Conservation (phyloP, 129 eudicot genomes). For the Rutidosis leptorrhynchoides region DNA sequence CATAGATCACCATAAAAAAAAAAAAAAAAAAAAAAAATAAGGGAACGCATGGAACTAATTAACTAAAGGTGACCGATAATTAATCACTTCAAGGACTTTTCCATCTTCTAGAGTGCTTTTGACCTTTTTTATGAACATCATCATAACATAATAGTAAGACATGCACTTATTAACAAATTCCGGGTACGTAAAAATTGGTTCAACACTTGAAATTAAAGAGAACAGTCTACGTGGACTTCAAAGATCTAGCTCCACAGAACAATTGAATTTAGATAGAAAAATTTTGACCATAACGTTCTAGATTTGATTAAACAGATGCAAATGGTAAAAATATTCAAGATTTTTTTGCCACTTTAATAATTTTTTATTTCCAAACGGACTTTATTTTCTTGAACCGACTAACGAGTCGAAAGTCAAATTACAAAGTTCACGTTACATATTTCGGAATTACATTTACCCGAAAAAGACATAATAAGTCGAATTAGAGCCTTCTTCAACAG, state of each 20-base stretch:
- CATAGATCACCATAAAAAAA: too few species aligned
- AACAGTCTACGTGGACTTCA: not conserved
- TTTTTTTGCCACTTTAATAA: not conserved
- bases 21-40: too few species aligned
- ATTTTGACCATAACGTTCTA: not conserved
- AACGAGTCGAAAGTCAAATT: too few species aligned
- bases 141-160: not conserved
- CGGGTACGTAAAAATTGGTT: slow-evolving; percentile 7
- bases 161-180: not conserved
- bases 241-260: not conserved
- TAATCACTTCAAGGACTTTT: not conserved
- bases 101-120: not conserved
- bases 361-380: too few species aligned
- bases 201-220: too few species aligned
- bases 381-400: too few species aligned
- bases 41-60: not conserved
- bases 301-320: not conserved
- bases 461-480: too few species aligned
- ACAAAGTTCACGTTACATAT: too few species aligned
- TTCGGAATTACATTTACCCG: too few species aligned
- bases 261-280: not conserved
- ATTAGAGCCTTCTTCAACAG: too few species aligned
- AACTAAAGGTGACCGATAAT: not conserved
- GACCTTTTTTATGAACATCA: not conserved
- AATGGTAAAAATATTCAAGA: not conserved